Evolutionary conservation across 2,329 filamentous ascomycete genomes (phyloP).

Genomic region (Monosporascus sp.): DNA sequence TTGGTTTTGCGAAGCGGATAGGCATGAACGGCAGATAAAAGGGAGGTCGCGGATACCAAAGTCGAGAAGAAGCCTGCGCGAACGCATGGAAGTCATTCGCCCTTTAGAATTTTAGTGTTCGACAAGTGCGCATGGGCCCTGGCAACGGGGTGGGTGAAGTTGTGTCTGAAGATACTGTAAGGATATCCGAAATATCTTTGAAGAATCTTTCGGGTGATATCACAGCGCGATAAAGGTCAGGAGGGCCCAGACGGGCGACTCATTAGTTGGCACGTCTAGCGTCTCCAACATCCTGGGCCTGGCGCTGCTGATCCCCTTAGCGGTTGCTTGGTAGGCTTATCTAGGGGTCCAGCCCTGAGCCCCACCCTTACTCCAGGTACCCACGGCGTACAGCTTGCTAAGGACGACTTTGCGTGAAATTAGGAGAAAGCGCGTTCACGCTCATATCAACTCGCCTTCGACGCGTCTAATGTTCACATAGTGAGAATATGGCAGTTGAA

Average conservation of each 20-base stretch:
- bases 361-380: not conserved
- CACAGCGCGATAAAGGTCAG: not conserved
- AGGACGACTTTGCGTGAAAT: not conserved
- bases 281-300: too few relatives aligned
- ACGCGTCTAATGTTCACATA: not conserved
- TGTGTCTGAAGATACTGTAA: conserved; percentile 7
- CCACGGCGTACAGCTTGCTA: not conserved
- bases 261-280: too few relatives aligned
- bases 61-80: conserved; percentile 18
- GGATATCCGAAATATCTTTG: not conserved
- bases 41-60: conserved; percentile 17
- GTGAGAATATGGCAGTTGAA: conserved; percentile 17
- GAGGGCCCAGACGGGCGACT: not conserved
- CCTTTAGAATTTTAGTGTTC: not conserved
- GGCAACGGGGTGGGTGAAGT: not conserved
- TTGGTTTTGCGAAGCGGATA: conserved; percentile 18
- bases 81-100: conserved; percentile 19
- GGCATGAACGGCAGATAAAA: conserved; percentile 25
- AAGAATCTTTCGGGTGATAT: conserved; percentile 1
- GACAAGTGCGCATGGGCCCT: not conserved
- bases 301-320: too few relatives aligned
- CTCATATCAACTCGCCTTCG: not conserved
- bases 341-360: not conserved
- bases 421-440: not conserved
- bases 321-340: not conserved